These are phyloP conservation scores for Alloascoidea hylecoeti DNA, from an alignment of 805 yeast species.

Conservation along the genomic window DNA sequence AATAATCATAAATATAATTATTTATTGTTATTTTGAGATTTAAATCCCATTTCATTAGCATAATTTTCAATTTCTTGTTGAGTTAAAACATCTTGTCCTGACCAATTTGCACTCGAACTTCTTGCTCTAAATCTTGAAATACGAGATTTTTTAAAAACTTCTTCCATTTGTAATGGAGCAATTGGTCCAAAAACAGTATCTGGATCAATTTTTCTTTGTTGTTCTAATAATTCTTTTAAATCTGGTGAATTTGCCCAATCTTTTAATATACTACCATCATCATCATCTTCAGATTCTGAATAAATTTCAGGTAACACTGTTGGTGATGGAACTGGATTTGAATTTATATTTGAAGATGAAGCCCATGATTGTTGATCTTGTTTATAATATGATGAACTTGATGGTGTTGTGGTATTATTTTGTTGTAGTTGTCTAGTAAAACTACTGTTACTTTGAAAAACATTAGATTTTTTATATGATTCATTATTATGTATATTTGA, in stretches of 20 bases:
- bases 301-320: background rate
- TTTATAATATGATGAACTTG: no score
- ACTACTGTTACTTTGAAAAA: no score
- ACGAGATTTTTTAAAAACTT: slow-evolving; percentile 37
- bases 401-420: no score
- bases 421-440: no score
- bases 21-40: slow-evolving; percentile 4
- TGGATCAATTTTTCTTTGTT: slow-evolving; percentile 44
- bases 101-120: slow-evolving; percentile 38
- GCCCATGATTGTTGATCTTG: no score
- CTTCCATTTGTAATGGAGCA: slow-evolving; percentile 54
- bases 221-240: slow-evolving; percentile 28
- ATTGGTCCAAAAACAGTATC: slow-evolving; percentile 61
- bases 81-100: slow-evolving; percentile 29
- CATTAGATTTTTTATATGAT: no score
- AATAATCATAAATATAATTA: no score
- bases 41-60: slow-evolving; percentile 30
- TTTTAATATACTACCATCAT: slow-evolving; percentile 29
- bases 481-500: no score
- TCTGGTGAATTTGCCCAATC: slow-evolving; percentile 56
- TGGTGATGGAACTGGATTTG: no score
- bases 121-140: slow-evolving; percentile 38
- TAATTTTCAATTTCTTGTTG: slow-evolving; percentile 31
- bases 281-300: slow-evolving; percentile 36
- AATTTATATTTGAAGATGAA: no score